These are phyloP conservation scores for Casuarina equisetifolia DNA, from an alignment of 306 rosid species.

Conservation along the genomic window DNA sequence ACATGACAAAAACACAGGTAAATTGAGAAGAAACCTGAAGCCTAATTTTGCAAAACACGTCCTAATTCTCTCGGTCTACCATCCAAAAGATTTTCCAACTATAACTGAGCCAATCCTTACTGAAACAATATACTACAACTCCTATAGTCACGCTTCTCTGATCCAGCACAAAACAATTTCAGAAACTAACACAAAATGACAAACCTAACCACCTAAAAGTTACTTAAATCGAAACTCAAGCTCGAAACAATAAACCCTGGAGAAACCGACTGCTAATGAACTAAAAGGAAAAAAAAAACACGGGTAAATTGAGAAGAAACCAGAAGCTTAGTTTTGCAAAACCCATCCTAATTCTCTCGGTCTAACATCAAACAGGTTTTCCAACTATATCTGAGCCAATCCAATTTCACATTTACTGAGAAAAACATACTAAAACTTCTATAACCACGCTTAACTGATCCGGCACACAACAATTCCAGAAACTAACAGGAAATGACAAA, in stretches of 20 bases:
- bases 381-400: not conserved
- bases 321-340: not conserved
- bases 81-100: not conserved
- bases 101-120: not conserved
- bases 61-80: not conserved
- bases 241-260: not conserved
- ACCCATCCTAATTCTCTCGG: not conserved
- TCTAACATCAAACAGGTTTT: not conserved
- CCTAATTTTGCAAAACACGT: not conserved
- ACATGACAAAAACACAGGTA: not conserved
- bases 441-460: too few relatives aligned
- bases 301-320: not conserved
- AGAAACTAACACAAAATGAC: not conserved
- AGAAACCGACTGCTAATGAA: not conserved
- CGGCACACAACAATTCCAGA: not conserved
- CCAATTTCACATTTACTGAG: not conserved
- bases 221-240: too few relatives aligned
- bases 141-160: too few relatives aligned
- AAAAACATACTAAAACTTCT: not conserved
- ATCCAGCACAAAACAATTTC: not conserved
- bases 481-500: not conserved
- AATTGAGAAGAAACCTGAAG: not conserved
- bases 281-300: too few relatives aligned
- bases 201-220: not conserved
- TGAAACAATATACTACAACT: not conserved